phyloP scores from a whole-genome alignment of 441 rosid species.

The Raphanus hybrid region DNA sequence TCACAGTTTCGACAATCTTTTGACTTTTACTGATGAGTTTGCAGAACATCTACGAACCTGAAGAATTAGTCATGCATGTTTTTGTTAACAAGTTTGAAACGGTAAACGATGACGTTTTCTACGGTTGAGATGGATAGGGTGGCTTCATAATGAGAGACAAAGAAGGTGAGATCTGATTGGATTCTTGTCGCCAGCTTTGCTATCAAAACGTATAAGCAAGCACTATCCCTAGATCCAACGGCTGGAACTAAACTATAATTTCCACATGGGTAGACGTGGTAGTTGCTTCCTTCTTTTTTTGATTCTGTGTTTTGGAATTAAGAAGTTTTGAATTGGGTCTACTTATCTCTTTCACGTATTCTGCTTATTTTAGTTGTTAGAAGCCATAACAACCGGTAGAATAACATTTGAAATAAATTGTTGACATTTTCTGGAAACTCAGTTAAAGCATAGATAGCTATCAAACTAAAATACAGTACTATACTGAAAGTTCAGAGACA shows the following conservation, averaged over 20 bases:
- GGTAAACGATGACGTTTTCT: constrained; percentile 11
- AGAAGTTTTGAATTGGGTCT: constrained; percentile 35
- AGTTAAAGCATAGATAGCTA: neutral
- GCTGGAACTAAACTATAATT: constrained; percentile 3
- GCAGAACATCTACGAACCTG: neutral
- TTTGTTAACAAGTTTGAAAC: neutral
- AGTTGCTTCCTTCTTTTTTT: neutral
- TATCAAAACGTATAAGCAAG: constrained; percentile 30
- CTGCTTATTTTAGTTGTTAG: neutral
- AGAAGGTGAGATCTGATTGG: constrained; percentile 17
- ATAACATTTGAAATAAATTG: neutral
- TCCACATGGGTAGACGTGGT: constrained; percentile 14
- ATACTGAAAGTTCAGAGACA: no score
- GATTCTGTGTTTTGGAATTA: neutral
- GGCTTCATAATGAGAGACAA: constrained; percentile 46
- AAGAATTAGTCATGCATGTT: constrained; percentile 14
- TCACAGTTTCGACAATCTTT: constrained; percentile 27
- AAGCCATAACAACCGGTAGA: neutral
- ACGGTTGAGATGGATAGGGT: constrained; percentile 28
- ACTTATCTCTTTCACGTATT: constrained; percentile 7
- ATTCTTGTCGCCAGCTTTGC: constrained; percentile 17
- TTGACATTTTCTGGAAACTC: neutral
- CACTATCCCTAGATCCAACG: constrained; percentile 35
- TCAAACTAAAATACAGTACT: neutral
- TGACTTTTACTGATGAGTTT: constrained; percentile 19